A percentile compares a stretch with the other conserved stretches of the same genome.
Evolutionary conservation across 2,329 filamentous ascomycete genomes (phyloP).

Genomic region (Colletotrichum karsti): DNA sequence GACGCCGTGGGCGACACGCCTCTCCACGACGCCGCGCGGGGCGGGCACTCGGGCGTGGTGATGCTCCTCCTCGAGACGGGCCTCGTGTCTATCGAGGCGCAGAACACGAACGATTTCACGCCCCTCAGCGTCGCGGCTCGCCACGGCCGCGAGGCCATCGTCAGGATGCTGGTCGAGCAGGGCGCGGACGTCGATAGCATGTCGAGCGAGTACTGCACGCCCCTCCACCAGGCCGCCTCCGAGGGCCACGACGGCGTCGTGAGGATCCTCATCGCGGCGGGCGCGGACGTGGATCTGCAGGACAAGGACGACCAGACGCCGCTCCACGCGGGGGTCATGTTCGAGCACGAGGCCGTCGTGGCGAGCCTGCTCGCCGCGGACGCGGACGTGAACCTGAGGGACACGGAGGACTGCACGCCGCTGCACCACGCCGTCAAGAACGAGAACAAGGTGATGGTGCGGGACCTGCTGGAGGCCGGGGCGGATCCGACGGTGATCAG

Average conservation of each 20-base stretch:
- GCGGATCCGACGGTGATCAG: conserved; percentile 29
- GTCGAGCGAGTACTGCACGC: conserved; percentile 29
- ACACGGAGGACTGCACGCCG: conserved; percentile 31
- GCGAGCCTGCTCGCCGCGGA: conserved; percentile 21
- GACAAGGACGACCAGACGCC: conserved; percentile 31
- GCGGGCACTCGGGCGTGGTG: conserved; percentile 26
- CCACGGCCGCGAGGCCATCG: conserved; percentile 30
- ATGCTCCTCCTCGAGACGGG: conserved; percentile 27
- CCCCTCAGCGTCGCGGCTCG: conserved; percentile 29
- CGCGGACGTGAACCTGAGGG: conserved; percentile 22
- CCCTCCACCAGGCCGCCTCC: conserved; percentile 31
- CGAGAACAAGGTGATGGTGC: conserved; percentile 23
- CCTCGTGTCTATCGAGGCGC: conserved; percentile 28
- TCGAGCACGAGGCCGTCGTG: conserved; percentile 31
- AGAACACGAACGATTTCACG: conserved; percentile 27
- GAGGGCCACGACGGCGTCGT: conserved; percentile 29
- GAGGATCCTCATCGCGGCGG: conserved; percentile 25
- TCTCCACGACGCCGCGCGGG: conserved; percentile 27
- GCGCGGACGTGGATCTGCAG: conserved; percentile 30
- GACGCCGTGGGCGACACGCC: conserved; percentile 31
- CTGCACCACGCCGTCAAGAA: conserved; percentile 32
- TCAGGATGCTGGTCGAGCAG: conserved; percentile 29
- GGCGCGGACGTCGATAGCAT: conserved; percentile 30
- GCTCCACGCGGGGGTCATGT: conserved; percentile 30
- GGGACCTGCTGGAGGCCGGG: conserved; percentile 29